A percentile compares a stretch with the other conserved stretches of the same genome.
phyloP scores from a whole-genome alignment of 2,329 filamentous ascomycete genomes.

The Raffaelea ambrosiae region DNA sequence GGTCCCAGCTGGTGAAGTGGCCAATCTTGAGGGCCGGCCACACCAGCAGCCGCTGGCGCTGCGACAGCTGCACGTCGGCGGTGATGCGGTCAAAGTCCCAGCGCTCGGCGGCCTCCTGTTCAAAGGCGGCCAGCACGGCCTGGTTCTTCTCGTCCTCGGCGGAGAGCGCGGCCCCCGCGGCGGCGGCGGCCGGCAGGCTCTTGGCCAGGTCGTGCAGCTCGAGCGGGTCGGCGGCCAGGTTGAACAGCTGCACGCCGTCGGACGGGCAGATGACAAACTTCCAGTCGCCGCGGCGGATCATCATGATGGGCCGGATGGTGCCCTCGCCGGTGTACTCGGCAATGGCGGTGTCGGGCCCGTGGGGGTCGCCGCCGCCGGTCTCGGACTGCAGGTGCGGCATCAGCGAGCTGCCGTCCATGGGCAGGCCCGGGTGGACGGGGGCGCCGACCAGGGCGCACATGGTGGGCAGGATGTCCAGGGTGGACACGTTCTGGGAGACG shows the following conservation, averaged over 20 bases:
- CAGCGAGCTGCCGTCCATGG: slow-evolving; percentile 77
- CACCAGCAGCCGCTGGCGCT: slow-evolving; percentile 69
- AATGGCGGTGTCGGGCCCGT: slow-evolving; percentile 75
- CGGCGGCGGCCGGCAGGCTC: slow-evolving; percentile 13
- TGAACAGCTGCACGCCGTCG: slow-evolving; percentile 78
- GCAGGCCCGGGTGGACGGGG: slow-evolving; percentile 60
- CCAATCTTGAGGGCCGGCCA: slow-evolving; percentile 74
- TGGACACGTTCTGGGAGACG: slow-evolving; percentile 78
- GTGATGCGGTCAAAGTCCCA: slow-evolving; percentile 82
- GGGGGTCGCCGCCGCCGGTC: background rate
- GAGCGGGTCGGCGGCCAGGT: slow-evolving; percentile 64
- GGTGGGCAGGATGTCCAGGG: slow-evolving; percentile 82
- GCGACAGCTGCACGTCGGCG: slow-evolving; percentile 62
- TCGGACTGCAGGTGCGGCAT: slow-evolving; percentile 64
- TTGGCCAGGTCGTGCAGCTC: slow-evolving; percentile 68
- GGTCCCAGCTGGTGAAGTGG: slow-evolving; percentile 75
- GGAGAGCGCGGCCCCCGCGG: slow-evolving; percentile 19
- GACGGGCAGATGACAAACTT: slow-evolving; percentile 84
- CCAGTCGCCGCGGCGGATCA: slow-evolving; percentile 85
- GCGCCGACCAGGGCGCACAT: slow-evolving; percentile 75
- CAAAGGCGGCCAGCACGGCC: slow-evolving; percentile 55
- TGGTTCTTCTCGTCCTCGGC: slow-evolving; percentile 37
- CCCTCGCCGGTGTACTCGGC: slow-evolving; percentile 95
- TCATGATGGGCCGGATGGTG: slow-evolving; percentile 80
- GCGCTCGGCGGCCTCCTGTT: slow-evolving; percentile 61